Evolutionary conservation across 768 basidiomycete genomes (phyloP), one percentile per base, ranked within the genome.

Genomic region (Pulveroboletus sp.): DNA sequence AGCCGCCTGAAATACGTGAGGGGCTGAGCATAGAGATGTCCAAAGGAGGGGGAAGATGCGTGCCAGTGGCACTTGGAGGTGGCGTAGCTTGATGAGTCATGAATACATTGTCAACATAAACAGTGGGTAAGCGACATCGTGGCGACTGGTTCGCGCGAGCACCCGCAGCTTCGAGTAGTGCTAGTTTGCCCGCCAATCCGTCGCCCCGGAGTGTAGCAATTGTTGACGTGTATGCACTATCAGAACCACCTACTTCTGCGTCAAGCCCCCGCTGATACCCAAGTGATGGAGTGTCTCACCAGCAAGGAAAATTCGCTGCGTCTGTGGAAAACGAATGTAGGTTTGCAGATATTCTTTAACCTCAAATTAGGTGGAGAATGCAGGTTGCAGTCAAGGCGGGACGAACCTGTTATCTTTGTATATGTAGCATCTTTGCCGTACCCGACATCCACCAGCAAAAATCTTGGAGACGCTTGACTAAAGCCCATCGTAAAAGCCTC

Each of bases 401-500:
- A 45, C 66, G 10, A 2, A 86, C 89, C 89, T 74, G 79, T 80
- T 49, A 91, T 82, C 66, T 90, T 91, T 20, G 73, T 69, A 60
- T 82, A 83, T 6, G 77, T 71, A 24, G 75, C 74, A 38, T 87
- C 85, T 52, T 77, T 81, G 46, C 75, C 75, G 45, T 74, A 73
- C 21, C 87, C 86, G 39, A 83, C 82, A 63, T 90, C 89, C 44
- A 87, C 77, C 53, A 82, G 64, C 29, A 74, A 70, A 67, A 90
- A 90, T 36, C 86, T 77, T 13, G 85, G 82, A 21, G 85, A 87
- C 7, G 84, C 75, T 60, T 86, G 82, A 50, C 81, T 85, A 56
- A 91, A 87, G 35, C 88, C 84, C 57, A 75, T 68, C 49, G 81
- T 68, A 66, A 90, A 90, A n/a, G 74, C 76, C 41, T 86, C 80